Base-by-base conservation (phyloP, 495 filamentous ascomycete genomes). In the Penicillium egyptiacum region DNA sequence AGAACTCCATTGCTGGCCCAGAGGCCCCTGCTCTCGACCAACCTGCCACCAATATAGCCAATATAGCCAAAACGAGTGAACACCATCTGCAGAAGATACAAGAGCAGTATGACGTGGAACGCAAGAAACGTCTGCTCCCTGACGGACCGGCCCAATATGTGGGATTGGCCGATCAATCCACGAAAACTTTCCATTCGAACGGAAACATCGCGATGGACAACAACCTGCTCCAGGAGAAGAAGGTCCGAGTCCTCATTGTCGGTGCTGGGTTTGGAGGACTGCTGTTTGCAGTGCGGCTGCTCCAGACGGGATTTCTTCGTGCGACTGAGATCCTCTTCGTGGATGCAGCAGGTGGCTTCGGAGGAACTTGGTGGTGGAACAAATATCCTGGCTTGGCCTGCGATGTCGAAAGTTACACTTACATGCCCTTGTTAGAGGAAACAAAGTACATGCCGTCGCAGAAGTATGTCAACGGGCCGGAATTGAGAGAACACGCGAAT, bases 351-450 rank as follows among this genome's bases (percentile, higher is more conserved):
- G 58, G 55, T 44, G 55, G 62, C 4, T 72, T 81, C 43, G 82
- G 82, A 1, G 82, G 82, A 0, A 80, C 78, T 11, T 83, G 78
- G 81, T 76, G 75, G 61, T 75, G 68, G 71, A 74, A 76, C 44
- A 62, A 60, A 19, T 75, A 74, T 26, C 74, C 74, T 0, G 74
- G 74, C 0, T n/a, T 72, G 12, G 62, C 56, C 40, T 71, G 70
- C 26, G 71, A 74, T 52, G 44, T 64, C 11, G 70, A 74, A 37
- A 68, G 65, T 37, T 69, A 67, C 35, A 57, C 56, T 7, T 75
- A 75, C 42, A 59, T 87, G 67, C 83, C 84, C 0, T 61, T 83
- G 12, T 67, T 86, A n/a, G 83, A 86, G 40, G 83, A 86, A 62
- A 86, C 75, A 4, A 81, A 77, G 0, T 85, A 81, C 57, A 69